Evolutionary conservation across 2,329 filamentous ascomycete species (phyloP), one percentile per base, ranked within the genome.

Genomic region (Aspergillus quadrilineatus): DNA sequence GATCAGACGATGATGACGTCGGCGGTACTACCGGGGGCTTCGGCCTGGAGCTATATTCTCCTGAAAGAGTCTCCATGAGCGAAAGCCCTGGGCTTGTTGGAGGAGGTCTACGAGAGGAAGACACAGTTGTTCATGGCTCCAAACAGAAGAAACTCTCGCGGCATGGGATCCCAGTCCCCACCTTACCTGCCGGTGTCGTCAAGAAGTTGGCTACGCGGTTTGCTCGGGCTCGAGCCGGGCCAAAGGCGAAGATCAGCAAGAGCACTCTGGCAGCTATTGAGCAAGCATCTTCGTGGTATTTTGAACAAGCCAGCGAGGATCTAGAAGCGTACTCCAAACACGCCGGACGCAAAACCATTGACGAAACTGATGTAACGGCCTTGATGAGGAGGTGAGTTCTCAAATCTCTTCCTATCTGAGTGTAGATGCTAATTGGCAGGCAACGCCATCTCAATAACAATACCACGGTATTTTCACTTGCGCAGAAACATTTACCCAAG

Each of bases 261-360:
- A 89, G 94, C 50, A 87, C 89, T 1, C 76, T 96, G 37, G 82
- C 83, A 30, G 87, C 88, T 4, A 85, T 96, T 53, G 86, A 88
- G 66, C 87, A 91, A 69, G 90, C 91, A 0, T 89, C 89, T 2
- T 90, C 95, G 60, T 94, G 90, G 88, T 96, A 92, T 73, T 96
- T 96, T 70, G 90, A 95, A 74, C 92, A 96, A 72, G 78, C 89
- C 2, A 86, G 89, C 47, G 89, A 92, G 58, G 91, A 96, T 68
- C 75, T 96, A 53, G 84, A 84, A 10, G 87, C 86, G 2, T 96
- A 92, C 71, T 89, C 92, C 15, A 81, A 85, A 59, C 92, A 97
- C 72, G 91, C 89, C 4, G 88, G 89, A 32, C 84, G 92, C 32
- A 94, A 89, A 73, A 91, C 86, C 2, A 91, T 97, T 63, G 89